A percentile compares a stretch with the other conserved stretches of the same genome.
Conservation (phyloP, 164 flowering plant genomes). For the Vitis riparia region DNA sequence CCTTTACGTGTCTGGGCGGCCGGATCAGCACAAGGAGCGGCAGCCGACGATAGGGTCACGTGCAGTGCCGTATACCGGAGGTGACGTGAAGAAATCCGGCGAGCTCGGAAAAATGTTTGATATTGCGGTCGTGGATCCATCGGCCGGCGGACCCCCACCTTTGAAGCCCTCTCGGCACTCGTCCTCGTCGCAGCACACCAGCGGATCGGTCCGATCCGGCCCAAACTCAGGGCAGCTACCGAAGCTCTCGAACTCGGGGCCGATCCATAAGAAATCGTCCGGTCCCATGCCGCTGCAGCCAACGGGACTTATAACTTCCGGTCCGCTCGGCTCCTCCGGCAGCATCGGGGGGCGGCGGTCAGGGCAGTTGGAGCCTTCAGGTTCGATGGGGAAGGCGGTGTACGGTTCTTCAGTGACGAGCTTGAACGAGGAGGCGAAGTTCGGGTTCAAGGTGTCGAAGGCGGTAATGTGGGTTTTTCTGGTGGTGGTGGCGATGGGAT, state of each 20-base stretch:
- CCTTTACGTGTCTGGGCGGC: slow-evolving; percentile 70
- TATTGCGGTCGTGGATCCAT: slow-evolving; percentile 36
- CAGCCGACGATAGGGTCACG: slow-evolving; percentile 61
- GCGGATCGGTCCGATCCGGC: slow-evolving; percentile 75
- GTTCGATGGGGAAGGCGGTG: slow-evolving; percentile 36
- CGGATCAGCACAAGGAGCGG: slow-evolving; percentile 55
- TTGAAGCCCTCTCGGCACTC: slow-evolving; percentile 42
- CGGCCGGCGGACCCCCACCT: slow-evolving; percentile 26
- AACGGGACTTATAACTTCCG: slow-evolving; percentile 36
- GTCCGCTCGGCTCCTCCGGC: slow-evolving; percentile 36
- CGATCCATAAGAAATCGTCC: slow-evolving; percentile 23
- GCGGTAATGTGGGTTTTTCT: slow-evolving; percentile 67
- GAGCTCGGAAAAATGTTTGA: slow-evolving; percentile 97
- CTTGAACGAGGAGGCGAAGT: slow-evolving; percentile 49
- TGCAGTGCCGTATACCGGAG: slow-evolving; percentile 79
- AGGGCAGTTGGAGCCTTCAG: slow-evolving; percentile 29
- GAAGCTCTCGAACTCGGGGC: slow-evolving; percentile 7
- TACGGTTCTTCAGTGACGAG: slow-evolving; percentile 80
- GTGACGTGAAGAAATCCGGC: slow-evolving; percentile 80
- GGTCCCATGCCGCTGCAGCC: slow-evolving; percentile 25
- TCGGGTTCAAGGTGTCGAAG: slow-evolving; percentile 62
- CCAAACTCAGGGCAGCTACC: slow-evolving; percentile 31
- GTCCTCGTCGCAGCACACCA: slow-evolving; percentile 61
- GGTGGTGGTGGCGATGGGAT: slow-evolving; percentile 56
- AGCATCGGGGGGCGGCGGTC: slow-evolving; percentile 20